Evolutionary conservation across 768 basidiomycete species (phyloP).

Genomic region (Trametes gibbosa): DNA sequence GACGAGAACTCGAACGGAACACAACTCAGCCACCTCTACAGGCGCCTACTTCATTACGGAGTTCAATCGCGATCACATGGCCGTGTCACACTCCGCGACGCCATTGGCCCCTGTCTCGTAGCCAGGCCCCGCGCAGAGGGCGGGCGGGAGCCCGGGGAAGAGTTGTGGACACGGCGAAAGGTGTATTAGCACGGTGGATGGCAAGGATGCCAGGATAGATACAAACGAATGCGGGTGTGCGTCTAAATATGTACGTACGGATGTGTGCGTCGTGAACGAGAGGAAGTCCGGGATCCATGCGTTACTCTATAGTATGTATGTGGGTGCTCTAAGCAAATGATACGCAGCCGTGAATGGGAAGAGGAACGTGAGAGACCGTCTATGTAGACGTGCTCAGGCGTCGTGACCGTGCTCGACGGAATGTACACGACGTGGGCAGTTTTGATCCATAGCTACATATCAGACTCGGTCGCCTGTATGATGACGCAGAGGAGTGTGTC

Average conservation of each 20-base stretch:
- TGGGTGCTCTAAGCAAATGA: background rate
- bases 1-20: background rate
- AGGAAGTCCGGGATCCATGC: conserved; percentile 2
- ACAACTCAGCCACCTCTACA: background rate
- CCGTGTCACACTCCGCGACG: background rate
- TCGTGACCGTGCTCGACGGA: background rate
- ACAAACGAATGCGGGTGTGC: conserved; percentile 3
- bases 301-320: conserved; percentile 2
- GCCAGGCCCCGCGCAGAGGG: background rate
- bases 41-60: conserved; percentile 16
- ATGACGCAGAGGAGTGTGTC: background rate
- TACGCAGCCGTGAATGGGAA: background rate
- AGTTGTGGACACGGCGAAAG: background rate
- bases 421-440: background rate
- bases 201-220: conserved; percentile 10
- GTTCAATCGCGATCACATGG: conserved; percentile 18
- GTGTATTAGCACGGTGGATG: background rate
- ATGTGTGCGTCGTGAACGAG: background rate
- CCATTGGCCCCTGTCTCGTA: background rate
- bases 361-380: background rate
- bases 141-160: background rate
- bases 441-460: background rate
- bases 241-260: background rate
- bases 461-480: background rate
- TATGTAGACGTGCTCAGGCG: background rate